A percentile compares a stretch with the other conserved stretches of the same genome.
Conservation (phyloP, 139 green algal genomes). For the Closterium sp. region DNA sequence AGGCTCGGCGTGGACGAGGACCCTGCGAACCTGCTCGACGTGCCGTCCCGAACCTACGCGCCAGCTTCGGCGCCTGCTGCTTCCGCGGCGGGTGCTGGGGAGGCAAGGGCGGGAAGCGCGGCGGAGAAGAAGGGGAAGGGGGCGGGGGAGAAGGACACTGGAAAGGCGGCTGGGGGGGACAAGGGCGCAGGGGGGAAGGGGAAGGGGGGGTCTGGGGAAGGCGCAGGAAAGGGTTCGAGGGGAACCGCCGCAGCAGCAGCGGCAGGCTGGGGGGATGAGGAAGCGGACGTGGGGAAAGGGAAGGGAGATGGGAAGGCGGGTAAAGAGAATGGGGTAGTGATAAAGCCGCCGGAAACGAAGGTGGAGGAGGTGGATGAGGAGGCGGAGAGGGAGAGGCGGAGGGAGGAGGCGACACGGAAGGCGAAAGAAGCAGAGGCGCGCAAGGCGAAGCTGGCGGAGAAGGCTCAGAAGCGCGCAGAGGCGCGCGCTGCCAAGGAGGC, state of each 20-base stretch:
- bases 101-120: neutral
- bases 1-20: slow-evolving; percentile 40
- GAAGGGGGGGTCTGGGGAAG: slow-evolving; percentile 10
- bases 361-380: slow-evolving; percentile 7
- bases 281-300: slow-evolving; percentile 11
- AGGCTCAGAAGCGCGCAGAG: slow-evolving; percentile 8
- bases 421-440: slow-evolving; percentile 38
- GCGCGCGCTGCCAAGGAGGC: slow-evolving; percentile 32
- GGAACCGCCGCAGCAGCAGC: slow-evolving; percentile 23
- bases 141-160: neutral
- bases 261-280: slow-evolving; percentile 37
- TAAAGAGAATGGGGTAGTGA: slow-evolving; percentile 27
- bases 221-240: slow-evolving; percentile 10
- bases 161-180: neutral
- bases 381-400: slow-evolving; percentile 26
- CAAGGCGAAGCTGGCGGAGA: slow-evolving; percentile 43
- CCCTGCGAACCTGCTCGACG: slow-evolving; percentile 12
- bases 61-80: neutral
- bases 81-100: neutral
- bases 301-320: neutral
- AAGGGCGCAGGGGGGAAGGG: slow-evolving; percentile 17
- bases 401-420: slow-evolving; percentile 40
- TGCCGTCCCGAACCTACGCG: neutral
- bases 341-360: neutral
- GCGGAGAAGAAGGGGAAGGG: slow-evolving; percentile 8